These are phyloP conservation scores for Quercus bicolor DNA, from an alignment of 306 rosid genomes.

Conservation along the genomic window DNA sequence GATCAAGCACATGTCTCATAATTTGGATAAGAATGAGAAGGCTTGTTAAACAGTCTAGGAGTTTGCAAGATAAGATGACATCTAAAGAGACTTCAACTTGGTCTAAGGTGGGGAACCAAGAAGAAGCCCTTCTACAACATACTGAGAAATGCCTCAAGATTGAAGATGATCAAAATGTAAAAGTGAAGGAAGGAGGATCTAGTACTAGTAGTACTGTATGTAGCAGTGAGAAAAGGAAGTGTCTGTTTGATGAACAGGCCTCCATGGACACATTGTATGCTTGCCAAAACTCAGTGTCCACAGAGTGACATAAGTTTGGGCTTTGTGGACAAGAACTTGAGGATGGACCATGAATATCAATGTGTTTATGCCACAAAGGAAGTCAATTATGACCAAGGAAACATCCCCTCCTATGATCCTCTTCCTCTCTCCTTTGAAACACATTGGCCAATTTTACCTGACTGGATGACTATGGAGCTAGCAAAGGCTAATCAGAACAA, in stretches of 20 bases:
- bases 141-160: slow-evolving; percentile 28
- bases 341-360: slow-evolving; percentile 26
- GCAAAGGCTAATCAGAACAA: slow-evolving; percentile 9
- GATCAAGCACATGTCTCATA: slow-evolving; percentile 52
- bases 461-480: slow-evolving; percentile 44
- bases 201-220: background rate
- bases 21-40: slow-evolving; percentile 40
- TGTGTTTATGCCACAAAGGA: slow-evolving; percentile 11
- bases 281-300: slow-evolving; percentile 28
- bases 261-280: background rate
- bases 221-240: slow-evolving; percentile 32
- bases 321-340: slow-evolving; percentile 31
- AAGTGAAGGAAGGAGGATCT: slow-evolving; percentile 4
- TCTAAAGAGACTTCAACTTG: slow-evolving; percentile 49
- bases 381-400: background rate
- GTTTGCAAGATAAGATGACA: slow-evolving; percentile 63
- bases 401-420: slow-evolving; percentile 1
- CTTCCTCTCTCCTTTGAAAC: slow-evolving; percentile 3
- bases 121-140: slow-evolving; percentile 36
- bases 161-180: background rate
- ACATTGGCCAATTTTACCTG: slow-evolving; percentile 23
- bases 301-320: slow-evolving; percentile 23
- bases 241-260: slow-evolving; percentile 19
- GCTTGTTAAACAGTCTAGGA: slow-evolving; percentile 49
- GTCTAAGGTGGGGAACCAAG: slow-evolving; percentile 53